Evolutionary conservation across 2,329 filamentous ascomycete genomes (phyloP).

Genomic region (Atkinsonella texensis): DNA sequence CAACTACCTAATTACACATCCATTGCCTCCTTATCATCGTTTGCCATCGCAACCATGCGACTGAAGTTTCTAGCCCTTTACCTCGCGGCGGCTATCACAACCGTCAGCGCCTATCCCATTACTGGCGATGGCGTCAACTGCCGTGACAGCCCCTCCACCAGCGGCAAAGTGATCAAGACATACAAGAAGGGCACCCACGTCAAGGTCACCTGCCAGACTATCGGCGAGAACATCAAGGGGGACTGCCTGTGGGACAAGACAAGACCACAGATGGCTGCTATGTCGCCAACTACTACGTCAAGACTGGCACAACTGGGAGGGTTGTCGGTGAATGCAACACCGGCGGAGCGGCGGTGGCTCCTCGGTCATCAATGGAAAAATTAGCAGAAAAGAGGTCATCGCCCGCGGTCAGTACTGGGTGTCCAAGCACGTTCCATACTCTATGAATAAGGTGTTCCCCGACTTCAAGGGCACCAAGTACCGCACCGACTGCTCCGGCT

Average conservation of each 20-base stretch:
- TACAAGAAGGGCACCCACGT: constrained; percentile 3
- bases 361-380: neutral
- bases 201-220: constrained; percentile 5
- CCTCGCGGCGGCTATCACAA: neutral
- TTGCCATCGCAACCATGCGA: neutral
- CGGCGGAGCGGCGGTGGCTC: neutral
- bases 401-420: constrained; percentile 6
- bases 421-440: constrained; percentile 5
- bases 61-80: neutral
- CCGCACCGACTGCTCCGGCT: constrained; percentile 8
- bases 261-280: constrained; percentile 7
- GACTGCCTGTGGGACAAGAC: constrained; percentile 5
- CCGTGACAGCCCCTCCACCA: constrained; percentile 5
- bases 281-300: constrained; percentile 6
- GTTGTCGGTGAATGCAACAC: constrained; percentile 1
- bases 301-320: constrained; percentile 5
- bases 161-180: constrained; percentile 1
- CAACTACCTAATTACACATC: too few relatives aligned
- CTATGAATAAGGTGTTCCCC: constrained; percentile 5
- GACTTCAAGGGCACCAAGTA: constrained; percentile 4
- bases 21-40: too few relatives aligned
- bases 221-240: constrained; percentile 3
- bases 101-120: constrained; percentile 1
- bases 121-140: constrained; percentile 5
- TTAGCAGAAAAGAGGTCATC: constrained; percentile 6